These are phyloP conservation scores for Babesia bigemina DNA, from an alignment of 169 alveolate species.

Conservation along the genomic window DNA sequence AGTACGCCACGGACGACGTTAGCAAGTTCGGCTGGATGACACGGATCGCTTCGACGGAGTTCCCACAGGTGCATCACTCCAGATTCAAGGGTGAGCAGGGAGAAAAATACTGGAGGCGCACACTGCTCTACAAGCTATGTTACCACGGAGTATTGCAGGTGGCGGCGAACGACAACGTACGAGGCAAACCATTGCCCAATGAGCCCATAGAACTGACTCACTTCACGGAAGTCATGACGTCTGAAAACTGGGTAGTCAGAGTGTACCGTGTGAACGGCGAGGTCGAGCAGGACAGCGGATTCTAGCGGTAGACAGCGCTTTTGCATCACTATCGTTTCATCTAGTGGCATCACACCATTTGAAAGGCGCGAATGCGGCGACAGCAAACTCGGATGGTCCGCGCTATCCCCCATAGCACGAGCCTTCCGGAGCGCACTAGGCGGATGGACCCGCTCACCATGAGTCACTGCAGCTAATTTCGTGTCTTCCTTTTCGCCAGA, in stretches of 20 bases:
- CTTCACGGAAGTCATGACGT: conserved; percentile 95
- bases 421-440: neutral
- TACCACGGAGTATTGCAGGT: conserved; percentile 91
- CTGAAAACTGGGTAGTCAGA: conserved; percentile 96
- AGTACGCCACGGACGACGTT: conserved; percentile 96
- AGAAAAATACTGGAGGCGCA: conserved; percentile 85
- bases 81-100: conserved; percentile 78
- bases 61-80: conserved; percentile 67
- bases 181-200: conserved; percentile 82
- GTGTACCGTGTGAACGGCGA: conserved; percentile 86
- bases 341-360: neutral
- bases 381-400: neutral
- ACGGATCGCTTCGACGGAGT: conserved; percentile 89
- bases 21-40: conserved; percentile 98
- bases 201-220: conserved; percentile 81
- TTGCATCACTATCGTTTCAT: neutral
- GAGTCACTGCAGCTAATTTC: no score
- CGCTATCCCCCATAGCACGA: conserved; percentile 23
- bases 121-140: conserved; percentile 92
- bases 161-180: conserved; percentile 89
- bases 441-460: no score
- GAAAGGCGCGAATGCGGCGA: neutral
- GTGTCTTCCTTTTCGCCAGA: no score
- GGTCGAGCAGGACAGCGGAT: neutral
- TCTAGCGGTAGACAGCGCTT: neutral